A percentile compares a stretch with the other conserved stretches of the same genome.
These are phyloP conservation scores for Inosperma sp. DNA, from an alignment of 768 basidiomycete genomes.

Conservation along the genomic window DNA sequence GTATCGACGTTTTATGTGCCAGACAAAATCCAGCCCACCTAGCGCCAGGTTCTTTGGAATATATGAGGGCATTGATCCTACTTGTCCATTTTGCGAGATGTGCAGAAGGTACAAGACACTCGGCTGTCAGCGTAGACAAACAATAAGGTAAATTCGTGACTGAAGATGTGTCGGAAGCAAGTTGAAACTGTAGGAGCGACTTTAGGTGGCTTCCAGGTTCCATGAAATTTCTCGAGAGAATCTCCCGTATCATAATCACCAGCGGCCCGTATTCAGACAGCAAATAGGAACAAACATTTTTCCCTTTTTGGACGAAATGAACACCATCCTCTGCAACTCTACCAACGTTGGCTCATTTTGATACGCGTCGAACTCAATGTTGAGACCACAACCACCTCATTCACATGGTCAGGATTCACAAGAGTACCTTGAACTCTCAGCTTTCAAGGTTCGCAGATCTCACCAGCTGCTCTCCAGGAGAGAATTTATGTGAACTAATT, in stretches of 20 bases:
- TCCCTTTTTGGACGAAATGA: neutral
- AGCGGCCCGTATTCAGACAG: too few species aligned
- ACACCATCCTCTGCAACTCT: too few species aligned
- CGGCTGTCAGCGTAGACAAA: constrained; percentile 48
- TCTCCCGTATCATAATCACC: too few species aligned
- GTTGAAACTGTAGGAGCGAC: constrained; percentile 61
- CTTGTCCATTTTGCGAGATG: constrained; percentile 72
- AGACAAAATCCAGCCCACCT: constrained; percentile 79
- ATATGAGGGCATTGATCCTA: constrained; percentile 69
- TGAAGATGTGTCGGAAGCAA: constrained; percentile 64
- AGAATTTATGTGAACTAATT: neutral
- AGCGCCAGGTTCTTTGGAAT: constrained; percentile 70
- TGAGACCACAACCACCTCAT: constrained; percentile 13
- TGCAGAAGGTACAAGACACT: constrained; percentile 54
- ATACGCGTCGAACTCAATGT: constrained; percentile 12
- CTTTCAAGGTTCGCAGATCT: constrained; percentile 46
- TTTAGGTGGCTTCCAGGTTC: constrained; percentile 52
- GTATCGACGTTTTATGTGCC: constrained; percentile 58
- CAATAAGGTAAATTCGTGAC: constrained; percentile 56
- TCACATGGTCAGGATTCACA: constrained; percentile 34
- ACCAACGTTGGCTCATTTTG: constrained; percentile 10
- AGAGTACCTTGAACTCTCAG: constrained; percentile 46
- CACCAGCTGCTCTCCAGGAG: neutral
- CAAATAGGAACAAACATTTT: neutral
- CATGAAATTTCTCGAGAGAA: constrained; percentile 30